Evolutionary conservation across 495 filamentous ascomycete genomes (phyloP), one percentile per base, ranked within the genome.

Genomic region (Ramalina intermedia): DNA sequence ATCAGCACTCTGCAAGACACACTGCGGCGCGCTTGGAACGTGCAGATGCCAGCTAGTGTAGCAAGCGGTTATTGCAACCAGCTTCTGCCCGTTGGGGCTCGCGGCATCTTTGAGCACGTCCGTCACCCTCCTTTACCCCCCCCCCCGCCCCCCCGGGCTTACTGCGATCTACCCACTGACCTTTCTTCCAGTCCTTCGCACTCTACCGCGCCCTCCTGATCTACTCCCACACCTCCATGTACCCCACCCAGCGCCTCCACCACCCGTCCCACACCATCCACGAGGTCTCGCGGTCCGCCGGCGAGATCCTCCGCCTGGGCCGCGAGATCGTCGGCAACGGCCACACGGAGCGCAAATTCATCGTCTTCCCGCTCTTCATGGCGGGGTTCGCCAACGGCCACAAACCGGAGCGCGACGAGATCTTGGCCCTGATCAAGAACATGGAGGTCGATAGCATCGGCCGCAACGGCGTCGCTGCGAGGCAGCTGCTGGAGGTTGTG

Each of bases 291-390:
- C 61, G 67, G 38, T 73, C 70, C 21, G 62, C 61, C 12, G 48
- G 57, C 12, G 62, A 64, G 29, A 73, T 79, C 47, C 51, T 79
- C 6, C 67, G 65, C 14, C 55, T 71, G 13, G 68, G 67, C 6
- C 65, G 67, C 36, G 46, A 46, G 2, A 56, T 69, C 2, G 47
- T 64, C 7, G 54, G 55, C 9, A 49, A 48, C 3, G 53, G 54
- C 2, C 60, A 60, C n/a, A 51, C 59, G 17, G 69, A 73, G 40
- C 68, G 62, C 6, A 66, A 68, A 17, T 73, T 74, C 48, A 51
- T 74, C 29, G 63, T 74, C 0, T 79, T 81, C 56, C 75, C 76
- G 0, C 56, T 79, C 0, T 79, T 79, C 58, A 67, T 81, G 45
- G 68, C 75, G 0, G 77, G 75, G 8, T 65, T 69, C 37, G 69